Percentiles rank a stretch among this genome's conserved stretches.
Evolutionary conservation across 441 rosid genomes (phyloP).

Genomic region (Biscutella laevigata): DNA sequence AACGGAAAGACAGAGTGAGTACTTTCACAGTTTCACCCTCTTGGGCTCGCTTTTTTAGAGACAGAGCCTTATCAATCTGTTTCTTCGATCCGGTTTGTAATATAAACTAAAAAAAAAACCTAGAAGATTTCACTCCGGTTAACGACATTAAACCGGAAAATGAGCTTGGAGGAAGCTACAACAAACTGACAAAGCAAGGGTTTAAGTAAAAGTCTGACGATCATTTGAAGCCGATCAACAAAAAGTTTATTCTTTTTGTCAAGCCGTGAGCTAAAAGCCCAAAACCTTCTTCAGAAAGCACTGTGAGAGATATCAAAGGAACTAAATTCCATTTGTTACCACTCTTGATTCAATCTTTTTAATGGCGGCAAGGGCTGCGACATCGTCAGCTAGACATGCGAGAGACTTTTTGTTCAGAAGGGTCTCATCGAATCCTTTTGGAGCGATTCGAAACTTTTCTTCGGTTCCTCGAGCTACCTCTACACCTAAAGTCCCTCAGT

Average conservation of each 20-base stretch:
- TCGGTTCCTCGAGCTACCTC: constrained; percentile 41
- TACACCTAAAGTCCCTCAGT: constrained; percentile 68
- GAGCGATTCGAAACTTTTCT: constrained; percentile 42
- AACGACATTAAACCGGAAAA: constrained; percentile 14
- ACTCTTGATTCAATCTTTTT: background rate
- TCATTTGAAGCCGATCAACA: constrained; percentile 5
- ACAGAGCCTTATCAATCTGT: constrained; percentile 18
- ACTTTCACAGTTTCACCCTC: constrained; percentile 3
- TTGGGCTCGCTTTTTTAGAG: constrained; percentile 10
- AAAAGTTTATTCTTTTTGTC: constrained; percentile 11
- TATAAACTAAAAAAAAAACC: too few relatives aligned
- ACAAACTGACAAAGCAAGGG: too few relatives aligned
- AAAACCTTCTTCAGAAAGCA: constrained; percentile 14
- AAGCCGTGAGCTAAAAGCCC: constrained; percentile 31
- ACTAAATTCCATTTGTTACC: background rate
- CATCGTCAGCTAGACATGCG: constrained; percentile 30
- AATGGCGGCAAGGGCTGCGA: constrained; percentile 47
- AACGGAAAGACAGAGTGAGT: background rate
- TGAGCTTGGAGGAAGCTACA: too few relatives aligned
- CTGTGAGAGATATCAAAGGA: background rate
- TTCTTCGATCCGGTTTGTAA: constrained; percentile 6
- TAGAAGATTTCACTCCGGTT: background rate
- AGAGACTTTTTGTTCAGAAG: constrained; percentile 38
- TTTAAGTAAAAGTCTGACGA: constrained; percentile 20
- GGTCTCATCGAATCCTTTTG: constrained; percentile 32